These are phyloP conservation scores for Tuber microsphaerosporum DNA, from an alignment of 495 filamentous ascomycete species.

Conservation along the genomic window DNA sequence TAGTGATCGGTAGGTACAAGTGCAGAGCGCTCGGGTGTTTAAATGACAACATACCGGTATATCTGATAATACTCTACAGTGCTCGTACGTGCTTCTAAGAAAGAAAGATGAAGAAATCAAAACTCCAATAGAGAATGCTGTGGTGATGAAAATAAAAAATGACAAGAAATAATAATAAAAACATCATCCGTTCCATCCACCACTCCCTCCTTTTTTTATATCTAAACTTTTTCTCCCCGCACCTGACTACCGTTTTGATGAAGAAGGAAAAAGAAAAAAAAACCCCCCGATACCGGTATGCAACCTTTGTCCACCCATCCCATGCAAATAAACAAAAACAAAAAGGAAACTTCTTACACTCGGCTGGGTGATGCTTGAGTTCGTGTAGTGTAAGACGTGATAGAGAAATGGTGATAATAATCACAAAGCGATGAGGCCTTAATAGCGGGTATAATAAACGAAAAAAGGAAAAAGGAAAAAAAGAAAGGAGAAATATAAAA, in stretches of 20 bases:
- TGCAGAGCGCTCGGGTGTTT: neutral
- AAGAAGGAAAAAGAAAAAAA: neutral
- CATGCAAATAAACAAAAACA: conserved; percentile 8
- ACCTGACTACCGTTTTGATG: neutral
- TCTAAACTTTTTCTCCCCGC: conserved; percentile 9
- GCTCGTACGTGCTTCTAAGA: neutral
- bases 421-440: neutral
- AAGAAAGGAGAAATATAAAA: neutral
- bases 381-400: neutral
- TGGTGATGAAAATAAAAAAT: no score
- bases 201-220: neutral
- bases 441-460: neutral
- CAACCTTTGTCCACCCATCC: conserved; percentile 11
- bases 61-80: neutral
- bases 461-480: neutral
- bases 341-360: neutral
- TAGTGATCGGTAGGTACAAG: neutral
- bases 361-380: neutral
- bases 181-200: neutral
- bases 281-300: conserved; percentile 15
- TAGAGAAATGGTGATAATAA: neutral
- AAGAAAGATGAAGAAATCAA: neutral
- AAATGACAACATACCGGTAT: neutral
- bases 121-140: neutral
- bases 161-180: neutral